Conservation (phyloP, 768 basidiomycete species). For the Amylocystis lapponica region DNA sequence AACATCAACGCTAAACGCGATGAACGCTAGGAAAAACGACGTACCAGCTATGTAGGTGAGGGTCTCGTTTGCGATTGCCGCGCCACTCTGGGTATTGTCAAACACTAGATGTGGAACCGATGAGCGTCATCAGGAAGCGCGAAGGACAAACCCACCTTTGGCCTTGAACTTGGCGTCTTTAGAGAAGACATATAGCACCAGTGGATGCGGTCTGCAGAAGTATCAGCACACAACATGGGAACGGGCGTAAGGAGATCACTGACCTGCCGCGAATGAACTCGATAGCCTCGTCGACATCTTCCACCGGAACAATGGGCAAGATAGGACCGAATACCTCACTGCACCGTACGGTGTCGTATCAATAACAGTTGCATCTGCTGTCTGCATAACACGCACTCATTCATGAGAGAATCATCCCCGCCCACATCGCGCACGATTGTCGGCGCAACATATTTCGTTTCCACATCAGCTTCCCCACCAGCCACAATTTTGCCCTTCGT, state of each 20-base stretch:
- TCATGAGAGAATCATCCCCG: slow-evolving; percentile 64
- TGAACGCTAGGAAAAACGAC: neutral
- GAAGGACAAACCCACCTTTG: too few relatives aligned
- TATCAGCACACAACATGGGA: neutral
- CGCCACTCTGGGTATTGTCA: slow-evolving; percentile 63
- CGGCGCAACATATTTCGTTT: slow-evolving; percentile 55
- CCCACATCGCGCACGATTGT: slow-evolving; percentile 61
- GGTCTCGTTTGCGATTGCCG: slow-evolving; percentile 52
- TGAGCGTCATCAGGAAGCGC: too few relatives aligned
- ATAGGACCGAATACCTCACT: slow-evolving; percentile 83
- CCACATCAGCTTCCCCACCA: slow-evolving; percentile 55
- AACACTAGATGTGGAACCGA: too few relatives aligned
- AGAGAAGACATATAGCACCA: slow-evolving; percentile 72
- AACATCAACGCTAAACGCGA: too few relatives aligned
- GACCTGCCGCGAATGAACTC: slow-evolving; percentile 56
- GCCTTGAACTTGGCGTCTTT: slow-evolving; percentile 47
- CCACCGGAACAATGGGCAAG: slow-evolving; percentile 66
- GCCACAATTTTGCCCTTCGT: slow-evolving; percentile 60
- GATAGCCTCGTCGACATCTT: slow-evolving; percentile 61
- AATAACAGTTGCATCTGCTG: too few relatives aligned
- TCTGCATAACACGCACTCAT: slow-evolving; percentile 54
- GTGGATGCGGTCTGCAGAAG: slow-evolving; percentile 53
- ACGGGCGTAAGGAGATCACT: slow-evolving; percentile 6
- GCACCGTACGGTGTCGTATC: too few relatives aligned
- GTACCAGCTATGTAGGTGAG: slow-evolving; percentile 4